Evolutionary conservation across 768 basidiomycete genomes (phyloP).

Genomic region (Lactarius sp.): DNA sequence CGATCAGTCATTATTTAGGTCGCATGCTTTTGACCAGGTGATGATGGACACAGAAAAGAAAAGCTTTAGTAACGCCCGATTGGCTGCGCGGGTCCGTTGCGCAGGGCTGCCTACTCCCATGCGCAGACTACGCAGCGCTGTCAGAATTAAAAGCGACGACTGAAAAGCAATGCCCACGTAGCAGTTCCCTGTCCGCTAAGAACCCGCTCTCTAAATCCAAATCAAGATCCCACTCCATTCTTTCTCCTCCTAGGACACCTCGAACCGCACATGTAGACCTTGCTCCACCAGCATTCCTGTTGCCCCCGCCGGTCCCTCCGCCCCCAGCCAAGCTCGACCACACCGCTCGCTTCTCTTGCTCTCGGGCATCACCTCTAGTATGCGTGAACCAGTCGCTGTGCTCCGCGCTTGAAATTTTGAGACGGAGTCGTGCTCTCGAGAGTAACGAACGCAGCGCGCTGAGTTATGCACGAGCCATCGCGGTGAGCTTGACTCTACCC

Average conservation of each 20-base stretch:
- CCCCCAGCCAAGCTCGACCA: conserved; percentile 29
- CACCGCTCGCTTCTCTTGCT: conserved; percentile 49
- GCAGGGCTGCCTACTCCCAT: conserved; percentile 44
- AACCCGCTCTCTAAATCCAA: not conserved
- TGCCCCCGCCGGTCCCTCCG: conserved; percentile 26
- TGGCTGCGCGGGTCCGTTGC: conserved; percentile 63
- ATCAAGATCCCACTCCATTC: not conserved
- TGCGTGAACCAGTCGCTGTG: conserved; percentile 66
- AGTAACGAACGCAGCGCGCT: conserved; percentile 62
- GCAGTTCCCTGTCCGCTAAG: conserved; percentile 22
- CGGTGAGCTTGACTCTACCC: conserved; percentile 36
- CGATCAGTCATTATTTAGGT: not conserved
- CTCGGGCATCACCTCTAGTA: conserved; percentile 57
- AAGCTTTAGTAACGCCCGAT: conserved; percentile 61
- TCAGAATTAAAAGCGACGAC: conserved; percentile 46
- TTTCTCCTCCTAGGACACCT: not conserved
- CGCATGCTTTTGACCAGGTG: not conserved
- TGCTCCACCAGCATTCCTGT: conserved; percentile 26
- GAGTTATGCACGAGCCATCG: conserved; percentile 67
- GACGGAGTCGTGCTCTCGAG: conserved; percentile 56
- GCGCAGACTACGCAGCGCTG: conserved; percentile 53
- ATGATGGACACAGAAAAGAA: conserved; percentile 45
- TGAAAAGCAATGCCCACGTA: conserved; percentile 38
- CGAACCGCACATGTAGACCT: not conserved
- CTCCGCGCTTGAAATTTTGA: conserved; percentile 54